phyloP scores from a whole-genome alignment of 1,284 basidiomycete species.

The Stereum hirsutum region DNA sequence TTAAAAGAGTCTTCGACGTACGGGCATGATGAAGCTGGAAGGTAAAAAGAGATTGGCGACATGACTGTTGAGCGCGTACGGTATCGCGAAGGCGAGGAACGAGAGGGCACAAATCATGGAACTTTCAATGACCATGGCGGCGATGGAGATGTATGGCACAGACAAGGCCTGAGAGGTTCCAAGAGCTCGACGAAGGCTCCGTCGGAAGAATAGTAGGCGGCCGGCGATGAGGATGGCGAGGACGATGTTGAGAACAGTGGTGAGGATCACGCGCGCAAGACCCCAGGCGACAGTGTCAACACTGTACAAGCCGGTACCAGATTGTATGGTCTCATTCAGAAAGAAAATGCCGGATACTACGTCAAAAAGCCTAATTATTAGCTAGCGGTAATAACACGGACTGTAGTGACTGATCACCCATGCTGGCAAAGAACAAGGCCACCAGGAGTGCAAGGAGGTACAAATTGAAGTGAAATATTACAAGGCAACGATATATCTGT shows the following conservation, averaged over 20 bases:
- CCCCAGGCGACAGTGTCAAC: conserved; percentile 12
- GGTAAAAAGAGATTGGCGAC: neutral
- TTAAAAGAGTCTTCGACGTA: neutral
- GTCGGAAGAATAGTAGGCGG: conserved; percentile 4
- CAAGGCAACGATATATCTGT: neutral
- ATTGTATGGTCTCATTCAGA: conserved; percentile 10
- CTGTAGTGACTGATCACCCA: neutral
- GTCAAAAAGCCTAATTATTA: neutral
- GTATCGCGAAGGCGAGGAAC: neutral
- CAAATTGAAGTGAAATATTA: neutral
- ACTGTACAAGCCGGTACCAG: conserved; percentile 15
- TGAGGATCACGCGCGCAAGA: conserved; percentile 22
- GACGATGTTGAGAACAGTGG: conserved; percentile 17
- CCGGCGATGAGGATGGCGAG: conserved; percentile 5
- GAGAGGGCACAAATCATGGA: neutral
- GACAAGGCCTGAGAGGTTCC: neutral
- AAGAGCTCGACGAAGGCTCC: neutral
- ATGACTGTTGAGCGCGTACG: neutral
- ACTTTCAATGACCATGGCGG: neutral
- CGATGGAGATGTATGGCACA: neutral
- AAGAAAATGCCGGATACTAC: conserved; percentile 3
- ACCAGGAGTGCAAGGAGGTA: neutral
- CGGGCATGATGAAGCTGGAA: neutral
- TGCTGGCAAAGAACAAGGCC: neutral
- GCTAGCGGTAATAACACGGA: neutral